Base-by-base conservation (phyloP, 345 rosid genomes). In the Ceriops decandra region DNA sequence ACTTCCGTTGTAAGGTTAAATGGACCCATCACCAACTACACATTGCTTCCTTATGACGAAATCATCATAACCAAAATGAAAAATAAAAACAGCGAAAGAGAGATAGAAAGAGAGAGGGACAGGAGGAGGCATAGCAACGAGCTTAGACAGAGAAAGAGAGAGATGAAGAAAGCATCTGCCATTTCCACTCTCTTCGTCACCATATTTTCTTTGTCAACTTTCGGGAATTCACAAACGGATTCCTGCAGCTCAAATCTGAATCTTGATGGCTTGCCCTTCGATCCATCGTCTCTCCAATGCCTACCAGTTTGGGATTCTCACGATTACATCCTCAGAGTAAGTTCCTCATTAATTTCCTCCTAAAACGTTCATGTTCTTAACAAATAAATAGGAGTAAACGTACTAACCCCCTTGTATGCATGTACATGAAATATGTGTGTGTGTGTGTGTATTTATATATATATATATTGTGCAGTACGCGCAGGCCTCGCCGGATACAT, bases 301-400 rank as follows among this genome's bases (percentile, higher is more conserved):
- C 58, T 72, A n/a, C 31, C 79, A 11, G 88, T 76, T 9, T 90
- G 96, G 96, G 26, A 9, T 46, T 1, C 31, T 15, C 68, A 80
- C 0, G 60, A 78, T 32, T 90, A 35, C 81, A 70, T 90, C 64
- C 89, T 93, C 76, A 75, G 97, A 60, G 98, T 92, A 87, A 71
- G 90, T 82, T 24, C 26, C 62, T 52, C 51, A 1, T 9, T 0
- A 6, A 3, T 13, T 17, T 21, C 27, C 5, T 15, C 49, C 15
- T 13, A 13, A 13, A 13, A 11, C 16, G 19, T 42, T 42, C 49
- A 0, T 15, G 49, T 42, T 42, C 36, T 42, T 42, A 13, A 42
- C 49, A 42, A 42, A 15, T 42, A 42, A 42, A 42, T 42, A 13
- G 13, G 17, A 3, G 19, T 42, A 0, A 3, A 42, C 49, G 4